Base-by-base conservation (phyloP, 208 protist genomes). In the Naegleria gruberi region DNA sequence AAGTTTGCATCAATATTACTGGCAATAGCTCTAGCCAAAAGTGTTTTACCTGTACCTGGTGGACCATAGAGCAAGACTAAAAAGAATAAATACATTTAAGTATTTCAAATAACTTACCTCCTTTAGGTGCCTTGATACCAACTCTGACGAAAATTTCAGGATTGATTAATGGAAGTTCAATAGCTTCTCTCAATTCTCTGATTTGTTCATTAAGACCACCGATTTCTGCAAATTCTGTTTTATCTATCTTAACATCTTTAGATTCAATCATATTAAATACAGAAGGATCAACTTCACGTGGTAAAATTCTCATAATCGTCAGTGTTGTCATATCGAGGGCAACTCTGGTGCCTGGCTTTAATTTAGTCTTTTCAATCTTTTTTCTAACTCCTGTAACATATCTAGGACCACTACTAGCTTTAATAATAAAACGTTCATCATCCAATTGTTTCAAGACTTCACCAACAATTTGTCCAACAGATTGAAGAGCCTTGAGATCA, bases 251-350 rank as follows among this genome's bases (percentile, higher is more conserved):
- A 40, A 96, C 90, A 90, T 98, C 95, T 81, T 98, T 98, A 45
- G 97, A 96, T 93, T 99, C 98, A 89, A 98, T 95, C 99, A 99
- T 99, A 92, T 98, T 99, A 95, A 98, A 99, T 44, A 99, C 98
- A 46, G 99, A 94, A 65, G 99, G 99, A 92, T 99, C 98, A 8
- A 99, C 95, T 94, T 99, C 98, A 82, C 98, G 94, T 82, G 98
- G 98, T n/a, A 99, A 95, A 17, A 98, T 94, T 87, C 98, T 96
- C 94, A 99, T 99, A 91, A 99, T 99, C 6, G 99, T 99, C 40
- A 99, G 95, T 30, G 99, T 99, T 10, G 98, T 99, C 91, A 99
- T 99, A 93, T 99, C 99, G 40, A 99, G 95, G 73, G 99, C 96
- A 0, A 99, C 99, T 89, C 99, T 97, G 4, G 96, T 96, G 47